Conservation (phyloP, 352 stramenopile genomes). For the Elongisporangium senticosum region DNA sequence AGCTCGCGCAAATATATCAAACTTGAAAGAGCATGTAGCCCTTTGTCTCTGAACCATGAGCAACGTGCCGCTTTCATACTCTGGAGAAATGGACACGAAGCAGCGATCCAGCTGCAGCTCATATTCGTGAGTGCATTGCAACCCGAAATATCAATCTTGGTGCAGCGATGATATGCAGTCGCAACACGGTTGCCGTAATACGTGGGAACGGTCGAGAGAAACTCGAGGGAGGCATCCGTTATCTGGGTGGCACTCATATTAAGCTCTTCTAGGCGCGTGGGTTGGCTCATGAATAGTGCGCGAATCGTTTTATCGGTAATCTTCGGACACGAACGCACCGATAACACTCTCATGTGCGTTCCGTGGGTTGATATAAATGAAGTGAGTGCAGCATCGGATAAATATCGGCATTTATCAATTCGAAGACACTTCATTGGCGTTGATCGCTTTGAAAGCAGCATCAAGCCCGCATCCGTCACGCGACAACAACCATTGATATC, state of each 20-base stretch:
- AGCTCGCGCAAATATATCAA: conserved; percentile 47
- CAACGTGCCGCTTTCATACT: conserved; percentile 39
- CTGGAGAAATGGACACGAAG: conserved; percentile 48
- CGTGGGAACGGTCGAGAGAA: conserved; percentile 39
- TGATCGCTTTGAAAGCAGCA: conserved; percentile 32
- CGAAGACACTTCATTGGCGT: conserved; percentile 27
- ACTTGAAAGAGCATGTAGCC: conserved; percentile 37
- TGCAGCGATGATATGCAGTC: conserved; percentile 35
- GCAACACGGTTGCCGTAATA: conserved; percentile 44
- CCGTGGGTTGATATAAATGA: conserved; percentile 31
- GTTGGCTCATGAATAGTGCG: conserved; percentile 37
- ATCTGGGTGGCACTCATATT: conserved; percentile 47
- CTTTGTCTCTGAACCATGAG: conserved; percentile 51
- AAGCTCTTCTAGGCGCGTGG: conserved; percentile 45
- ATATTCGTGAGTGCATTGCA: conserved; percentile 46
- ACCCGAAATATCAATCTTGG: conserved; percentile 48
- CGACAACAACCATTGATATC: conserved; percentile 39
- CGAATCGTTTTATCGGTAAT: conserved; percentile 39
- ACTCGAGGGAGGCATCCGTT: conserved; percentile 54
- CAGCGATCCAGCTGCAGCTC: conserved; percentile 52
- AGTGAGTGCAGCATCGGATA: conserved; percentile 37
- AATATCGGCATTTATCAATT: conserved; percentile 36
- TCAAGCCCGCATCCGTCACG: conserved; percentile 51
- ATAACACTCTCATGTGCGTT: conserved; percentile 29
- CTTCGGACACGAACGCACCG: conserved; percentile 26